Conservation (phyloP, 2,329 filamentous ascomycete species). For the Akanthomyces lecanii region DNA sequence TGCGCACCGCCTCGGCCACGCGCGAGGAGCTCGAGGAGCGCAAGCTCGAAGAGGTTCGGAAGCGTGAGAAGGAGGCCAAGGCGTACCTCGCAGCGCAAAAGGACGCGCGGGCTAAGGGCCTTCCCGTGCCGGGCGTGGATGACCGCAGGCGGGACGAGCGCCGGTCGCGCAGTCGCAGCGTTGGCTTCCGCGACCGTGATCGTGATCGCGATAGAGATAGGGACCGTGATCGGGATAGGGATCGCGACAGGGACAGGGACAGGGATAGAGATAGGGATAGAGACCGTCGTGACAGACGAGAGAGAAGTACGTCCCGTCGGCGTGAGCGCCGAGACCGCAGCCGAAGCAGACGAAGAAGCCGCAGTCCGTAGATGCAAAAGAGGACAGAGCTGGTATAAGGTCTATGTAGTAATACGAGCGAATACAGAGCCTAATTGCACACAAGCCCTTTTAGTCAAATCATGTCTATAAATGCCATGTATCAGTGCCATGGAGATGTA, state of each 20-base stretch:
- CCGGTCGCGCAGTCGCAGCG: constrained; percentile 33
- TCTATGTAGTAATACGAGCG: background rate
- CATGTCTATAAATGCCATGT: no score
- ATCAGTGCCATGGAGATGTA: no score
- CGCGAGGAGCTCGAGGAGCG: constrained; percentile 39
- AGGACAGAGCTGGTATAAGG: background rate
- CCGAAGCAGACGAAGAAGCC: constrained; percentile 39
- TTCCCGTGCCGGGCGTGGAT: constrained; percentile 55
- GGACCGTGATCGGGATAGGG: constrained; percentile 23
- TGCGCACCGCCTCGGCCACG: constrained; percentile 36
- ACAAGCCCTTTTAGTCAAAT: background rate
- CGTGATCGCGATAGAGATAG: constrained; percentile 27
- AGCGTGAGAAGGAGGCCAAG: constrained; percentile 44
- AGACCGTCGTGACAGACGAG: constrained; percentile 23
- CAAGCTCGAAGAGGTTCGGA: constrained; percentile 28
- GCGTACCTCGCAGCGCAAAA: constrained; percentile 59
- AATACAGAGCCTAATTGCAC: background rate
- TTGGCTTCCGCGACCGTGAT: constrained; percentile 29
- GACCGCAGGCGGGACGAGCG: constrained; percentile 43
- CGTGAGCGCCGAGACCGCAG: constrained; percentile 35
- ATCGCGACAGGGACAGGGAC: constrained; percentile 35
- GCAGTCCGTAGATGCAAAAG: constrained; percentile 27
- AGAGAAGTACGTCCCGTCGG: constrained; percentile 33
- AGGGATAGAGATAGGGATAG: constrained; percentile 24
- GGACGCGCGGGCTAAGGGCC: constrained; percentile 55